phyloP scores from a whole-genome alignment of 768 basidiomycete genomes.

The Tulasnella sp. region DNA sequence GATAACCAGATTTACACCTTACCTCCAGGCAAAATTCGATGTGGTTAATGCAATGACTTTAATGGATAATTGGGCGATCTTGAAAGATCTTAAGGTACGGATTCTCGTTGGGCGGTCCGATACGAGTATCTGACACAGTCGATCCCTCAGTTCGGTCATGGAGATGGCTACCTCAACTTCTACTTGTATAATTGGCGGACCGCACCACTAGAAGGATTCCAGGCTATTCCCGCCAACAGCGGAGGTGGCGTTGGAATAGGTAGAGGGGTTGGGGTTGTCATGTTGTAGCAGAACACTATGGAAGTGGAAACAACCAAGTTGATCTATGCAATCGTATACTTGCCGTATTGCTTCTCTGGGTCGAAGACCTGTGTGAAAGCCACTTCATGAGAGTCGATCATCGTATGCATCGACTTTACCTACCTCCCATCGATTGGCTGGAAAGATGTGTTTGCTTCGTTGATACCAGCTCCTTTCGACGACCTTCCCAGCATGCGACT shows the following conservation, averaged over 20 bases:
- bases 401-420: slow-evolving; percentile 23
- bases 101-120: not conserved
- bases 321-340: slow-evolving; percentile 62
- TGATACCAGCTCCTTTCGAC: slow-evolving; percentile 95
- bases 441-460: slow-evolving; percentile 95
- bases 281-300: slow-evolving; percentile 46
- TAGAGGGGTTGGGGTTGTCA: slow-evolving; percentile 65
- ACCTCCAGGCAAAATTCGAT: slow-evolving; percentile 70
- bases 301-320: not conserved
- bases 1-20: no score
- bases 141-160: slow-evolving; percentile 66
- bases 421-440: slow-evolving; percentile 93
- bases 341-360: slow-evolving; percentile 86
- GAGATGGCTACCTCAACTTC: slow-evolving; percentile 84
- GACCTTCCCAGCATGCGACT: slow-evolving; percentile 93
- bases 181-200: slow-evolving; percentile 96
- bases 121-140: not conserved
- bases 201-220: slow-evolving; percentile 60
- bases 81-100: slow-evolving; percentile 59
- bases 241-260: slow-evolving; percentile 30
- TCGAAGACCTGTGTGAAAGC: slow-evolving; percentile 59
- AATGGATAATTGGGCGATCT: slow-evolving; percentile 82
- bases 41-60: slow-evolving; percentile 92
- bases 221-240: slow-evolving; percentile 33
- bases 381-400: not conserved